Percentiles rank a stretch among this genome's conserved stretches.
Evolutionary conservation across 164 flowering plant species (phyloP).

Genomic region (Warburgia ugandensis): DNA sequence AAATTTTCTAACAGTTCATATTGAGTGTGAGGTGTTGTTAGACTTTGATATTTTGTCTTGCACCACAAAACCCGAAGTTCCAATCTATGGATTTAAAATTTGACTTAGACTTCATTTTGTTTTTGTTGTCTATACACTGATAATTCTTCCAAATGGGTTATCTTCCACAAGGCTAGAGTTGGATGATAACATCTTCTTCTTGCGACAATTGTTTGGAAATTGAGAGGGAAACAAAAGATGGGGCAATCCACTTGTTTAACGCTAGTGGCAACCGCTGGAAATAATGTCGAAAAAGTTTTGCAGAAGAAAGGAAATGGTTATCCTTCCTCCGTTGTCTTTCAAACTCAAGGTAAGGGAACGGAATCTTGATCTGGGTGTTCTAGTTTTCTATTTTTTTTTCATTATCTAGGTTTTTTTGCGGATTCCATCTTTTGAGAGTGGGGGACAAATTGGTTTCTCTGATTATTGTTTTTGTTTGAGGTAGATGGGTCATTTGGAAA

Average conservation of each 20-base stretch:
- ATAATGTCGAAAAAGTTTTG: constrained; percentile 90
- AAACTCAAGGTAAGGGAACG: constrained; percentile 62
- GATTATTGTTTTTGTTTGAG: not conserved
- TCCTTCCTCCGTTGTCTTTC: constrained; percentile 93
- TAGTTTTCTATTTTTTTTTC: not conserved
- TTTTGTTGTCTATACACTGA: too few species aligned
- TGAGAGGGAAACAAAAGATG: constrained; percentile 31
- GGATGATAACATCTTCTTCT: too few species aligned
- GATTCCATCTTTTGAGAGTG: not conserved
- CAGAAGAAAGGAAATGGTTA: constrained; percentile 96
- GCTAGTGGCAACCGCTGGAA: constrained; percentile 89
- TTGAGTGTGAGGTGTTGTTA: too few species aligned
- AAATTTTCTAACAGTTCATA: too few species aligned
- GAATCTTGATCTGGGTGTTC: not conserved
- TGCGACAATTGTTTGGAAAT: not conserved
- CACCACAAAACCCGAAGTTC: too few species aligned
- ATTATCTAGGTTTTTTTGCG: not conserved
- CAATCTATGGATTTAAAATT: too few species aligned
- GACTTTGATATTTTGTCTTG: too few species aligned
- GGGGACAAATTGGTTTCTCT: not conserved
- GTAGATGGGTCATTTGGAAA: too few species aligned
- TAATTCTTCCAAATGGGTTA: too few species aligned
- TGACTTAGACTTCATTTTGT: too few species aligned
- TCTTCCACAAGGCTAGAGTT: too few species aligned
- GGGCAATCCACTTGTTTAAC: constrained; percentile 88